These are phyloP conservation scores for Gnomoniopsis sp. DNA, from an alignment of 2,329 filamentous ascomycete genomes.

Conservation along the genomic window DNA sequence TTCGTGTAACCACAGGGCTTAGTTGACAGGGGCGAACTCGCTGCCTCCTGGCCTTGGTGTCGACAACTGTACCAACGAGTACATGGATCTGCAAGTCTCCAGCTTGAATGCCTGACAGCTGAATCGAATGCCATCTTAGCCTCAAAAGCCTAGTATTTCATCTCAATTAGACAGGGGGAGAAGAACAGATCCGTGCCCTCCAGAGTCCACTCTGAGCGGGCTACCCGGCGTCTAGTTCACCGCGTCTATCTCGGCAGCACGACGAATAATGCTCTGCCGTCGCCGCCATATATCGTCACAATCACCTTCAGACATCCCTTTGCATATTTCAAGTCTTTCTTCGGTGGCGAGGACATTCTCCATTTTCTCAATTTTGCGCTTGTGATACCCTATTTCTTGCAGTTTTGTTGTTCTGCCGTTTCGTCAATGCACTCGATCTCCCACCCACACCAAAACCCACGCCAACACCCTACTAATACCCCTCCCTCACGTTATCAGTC, in stretches of 20 bases:
- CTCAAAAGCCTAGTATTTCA: not conserved
- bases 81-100: not conserved
- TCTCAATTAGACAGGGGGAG: not conserved
- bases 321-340: not conserved
- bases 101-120: slow-evolving; percentile 3
- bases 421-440: not conserved
- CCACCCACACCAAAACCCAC: too few relatives aligned
- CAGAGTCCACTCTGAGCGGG: not conserved
- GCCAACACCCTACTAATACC: too few relatives aligned
- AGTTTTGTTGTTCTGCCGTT: not conserved
- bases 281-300: not conserved
- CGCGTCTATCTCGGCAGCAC: slow-evolving; percentile 10
- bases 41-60: not conserved
- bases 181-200: not conserved
- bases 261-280: slow-evolving; percentile 9
- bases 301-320: not conserved
- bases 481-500: not conserved
- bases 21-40: not conserved
- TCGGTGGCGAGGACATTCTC: not conserved
- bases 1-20: not conserved
- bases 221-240: slow-evolving; percentile 7
- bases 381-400: not conserved
- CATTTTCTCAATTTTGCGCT: not conserved
- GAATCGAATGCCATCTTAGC: not conserved
- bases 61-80: not conserved